A percentile compares a stretch with the other conserved stretches of the same genome.
Evolutionary conservation across 2,329 filamentous ascomycete genomes (phyloP).

Genomic region (Neonectria punicea): DNA sequence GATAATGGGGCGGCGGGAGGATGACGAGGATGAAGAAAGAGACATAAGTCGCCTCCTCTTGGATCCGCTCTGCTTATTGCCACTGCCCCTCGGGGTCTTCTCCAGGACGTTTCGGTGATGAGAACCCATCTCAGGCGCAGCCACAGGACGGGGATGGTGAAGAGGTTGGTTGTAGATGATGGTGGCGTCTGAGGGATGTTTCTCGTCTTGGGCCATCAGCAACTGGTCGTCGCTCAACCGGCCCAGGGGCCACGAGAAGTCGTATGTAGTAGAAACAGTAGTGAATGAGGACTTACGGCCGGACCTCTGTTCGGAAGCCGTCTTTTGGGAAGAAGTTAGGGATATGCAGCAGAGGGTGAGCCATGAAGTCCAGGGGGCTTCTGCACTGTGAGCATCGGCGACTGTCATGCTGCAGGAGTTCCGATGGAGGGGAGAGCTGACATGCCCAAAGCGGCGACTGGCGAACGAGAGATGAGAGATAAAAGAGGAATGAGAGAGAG

Average conservation of each 20-base stretch:
- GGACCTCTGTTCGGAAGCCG: constrained; percentile 53
- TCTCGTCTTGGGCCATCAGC: constrained; percentile 48
- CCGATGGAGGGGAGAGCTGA: constrained; percentile 25
- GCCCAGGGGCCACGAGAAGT: constrained; percentile 42
- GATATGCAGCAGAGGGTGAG: constrained; percentile 59
- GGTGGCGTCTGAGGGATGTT: constrained; percentile 36
- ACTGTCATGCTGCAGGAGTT: constrained; percentile 52
- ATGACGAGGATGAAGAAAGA: constrained; percentile 55
- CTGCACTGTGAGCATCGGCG: constrained; percentile 54
- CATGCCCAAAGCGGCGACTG: constrained; percentile 37
- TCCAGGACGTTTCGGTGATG: constrained; percentile 31
- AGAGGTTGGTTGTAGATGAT: constrained; percentile 45
- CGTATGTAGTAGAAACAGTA: constrained; percentile 34
- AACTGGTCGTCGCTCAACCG: constrained; percentile 42
- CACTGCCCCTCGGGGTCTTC: constrained; percentile 50
- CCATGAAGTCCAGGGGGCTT: constrained; percentile 57
- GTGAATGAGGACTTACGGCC: constrained; percentile 48
- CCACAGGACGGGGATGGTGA: constrained; percentile 43
- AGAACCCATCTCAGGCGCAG: constrained; percentile 34
- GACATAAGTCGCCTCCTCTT: constrained; percentile 59
- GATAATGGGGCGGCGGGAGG: constrained; percentile 65
- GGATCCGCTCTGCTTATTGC: constrained; percentile 48
- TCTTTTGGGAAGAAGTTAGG: constrained; percentile 52
- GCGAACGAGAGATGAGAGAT: constrained; percentile 25
- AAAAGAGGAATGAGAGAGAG: constrained; percentile 27